A percentile compares a stretch with the other conserved stretches of the same genome.
Evolutionary conservation across 129 eudicot genomes (phyloP).

Genomic region (carrot (Daucus carota)): DNA sequence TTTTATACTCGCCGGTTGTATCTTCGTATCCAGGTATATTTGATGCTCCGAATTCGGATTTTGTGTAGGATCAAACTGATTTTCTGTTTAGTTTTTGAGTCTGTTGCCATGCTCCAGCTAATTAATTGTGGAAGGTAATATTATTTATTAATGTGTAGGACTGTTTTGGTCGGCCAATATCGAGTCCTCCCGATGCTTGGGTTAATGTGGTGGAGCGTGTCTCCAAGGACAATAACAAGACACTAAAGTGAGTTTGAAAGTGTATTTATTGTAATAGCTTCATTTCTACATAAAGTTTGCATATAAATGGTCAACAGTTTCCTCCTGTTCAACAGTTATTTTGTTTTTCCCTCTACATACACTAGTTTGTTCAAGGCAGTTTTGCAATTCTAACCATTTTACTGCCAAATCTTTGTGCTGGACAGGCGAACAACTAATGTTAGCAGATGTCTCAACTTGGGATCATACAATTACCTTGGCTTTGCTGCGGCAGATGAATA

Average conservation of each 20-base stretch:
- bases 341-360: background rate
- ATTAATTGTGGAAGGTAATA: background rate
- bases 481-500: slow-evolving; percentile 98
- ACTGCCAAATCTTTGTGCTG: background rate
- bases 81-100: background rate
- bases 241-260: slow-evolving; percentile 56
- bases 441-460: slow-evolving; percentile 77
- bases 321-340: background rate
- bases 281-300: background rate
- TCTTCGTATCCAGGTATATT: slow-evolving; percentile 73
- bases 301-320: background rate
- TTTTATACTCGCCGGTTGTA: slow-evolving; percentile 77
- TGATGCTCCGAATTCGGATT: background rate
- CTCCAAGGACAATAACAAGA: slow-evolving; percentile 87
- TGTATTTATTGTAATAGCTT: background rate
- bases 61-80: background rate
- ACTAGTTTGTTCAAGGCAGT: background rate
- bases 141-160: slow-evolving; percentile 43
- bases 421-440: slow-evolving; percentile 64
- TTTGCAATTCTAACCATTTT: background rate
- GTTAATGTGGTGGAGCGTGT: slow-evolving; percentile 96
- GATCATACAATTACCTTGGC: slow-evolving; percentile 94
- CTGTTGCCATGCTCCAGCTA: background rate
- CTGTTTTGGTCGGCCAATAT: slow-evolving; percentile 92
- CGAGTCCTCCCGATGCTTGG: slow-evolving; percentile 99